These are phyloP conservation scores for Pseudogymnoascus sp. DNA, from an alignment of 2,329 filamentous ascomycete species.

Conservation along the genomic window DNA sequence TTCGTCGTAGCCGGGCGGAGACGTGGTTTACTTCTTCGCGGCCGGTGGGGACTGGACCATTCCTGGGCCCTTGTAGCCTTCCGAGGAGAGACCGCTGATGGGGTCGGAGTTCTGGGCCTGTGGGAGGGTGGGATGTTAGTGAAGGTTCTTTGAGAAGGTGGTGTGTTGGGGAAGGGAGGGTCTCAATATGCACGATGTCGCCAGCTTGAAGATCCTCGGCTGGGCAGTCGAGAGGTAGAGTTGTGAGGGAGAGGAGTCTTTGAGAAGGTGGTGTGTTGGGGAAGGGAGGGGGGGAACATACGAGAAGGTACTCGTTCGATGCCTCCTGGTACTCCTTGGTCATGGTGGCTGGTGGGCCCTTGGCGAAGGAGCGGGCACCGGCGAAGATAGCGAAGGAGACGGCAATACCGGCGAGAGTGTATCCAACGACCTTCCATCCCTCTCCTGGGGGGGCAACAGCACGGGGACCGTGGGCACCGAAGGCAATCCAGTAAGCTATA, in stretches of 20 bases:
- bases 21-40: constrained; percentile 1
- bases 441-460: constrained; percentile 76
- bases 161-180: constrained; percentile 30
- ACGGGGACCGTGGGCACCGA: constrained; percentile 91
- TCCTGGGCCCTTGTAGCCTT: constrained; percentile 69
- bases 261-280: background rate
- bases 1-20: constrained; percentile 10
- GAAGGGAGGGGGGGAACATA: constrained; percentile 37
- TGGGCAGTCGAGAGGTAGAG: constrained; percentile 62
- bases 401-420: constrained; percentile 59
- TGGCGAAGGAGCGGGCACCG: constrained; percentile 61
- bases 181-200: constrained; percentile 86
- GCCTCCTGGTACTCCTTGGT: constrained; percentile 95
- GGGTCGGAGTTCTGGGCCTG: constrained; percentile 80
- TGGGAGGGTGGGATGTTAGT: constrained; percentile 17
- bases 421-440: constrained; percentile 66
- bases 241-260: constrained; percentile 41
- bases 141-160: background rate
- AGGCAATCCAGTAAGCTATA: constrained; percentile 96
- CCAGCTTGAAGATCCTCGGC: constrained; percentile 59
- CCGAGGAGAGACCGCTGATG: constrained; percentile 71
- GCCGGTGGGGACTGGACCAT: constrained; percentile 61
- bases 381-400: constrained; percentile 65
- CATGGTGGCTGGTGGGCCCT: constrained; percentile 74
- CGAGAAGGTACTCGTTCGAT: constrained; percentile 87